These are phyloP conservation scores for Medakamo hakoo DNA, from an alignment of 139 green algal species.

Conservation along the genomic window DNA sequence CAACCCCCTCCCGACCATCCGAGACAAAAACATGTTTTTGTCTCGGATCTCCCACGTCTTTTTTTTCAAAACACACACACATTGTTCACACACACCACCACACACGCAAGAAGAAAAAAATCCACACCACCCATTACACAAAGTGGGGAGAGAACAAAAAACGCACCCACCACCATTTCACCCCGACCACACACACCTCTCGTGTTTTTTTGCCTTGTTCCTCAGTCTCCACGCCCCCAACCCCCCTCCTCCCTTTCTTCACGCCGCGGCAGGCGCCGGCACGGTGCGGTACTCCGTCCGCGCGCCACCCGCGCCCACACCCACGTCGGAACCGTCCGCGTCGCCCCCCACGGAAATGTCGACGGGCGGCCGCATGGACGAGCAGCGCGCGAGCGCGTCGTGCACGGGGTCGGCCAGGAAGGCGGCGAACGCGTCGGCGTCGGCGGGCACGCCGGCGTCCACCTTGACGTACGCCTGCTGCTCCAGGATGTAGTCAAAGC, in stretches of 20 bases:
- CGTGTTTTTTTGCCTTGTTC: no score
- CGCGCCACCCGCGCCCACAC: slow-evolving; percentile 55
- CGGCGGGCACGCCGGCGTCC: slow-evolving; percentile 36
- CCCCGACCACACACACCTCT: no score
- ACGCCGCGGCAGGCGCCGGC: not conserved
- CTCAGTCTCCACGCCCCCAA: not conserved
- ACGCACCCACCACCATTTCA: not conserved
- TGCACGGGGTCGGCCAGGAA: slow-evolving; percentile 37
- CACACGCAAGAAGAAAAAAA: not conserved
- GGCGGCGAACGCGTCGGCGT: slow-evolving; percentile 38
- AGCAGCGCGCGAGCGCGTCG: slow-evolving; percentile 68
- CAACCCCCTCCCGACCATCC: no score
- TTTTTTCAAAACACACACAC: not conserved
- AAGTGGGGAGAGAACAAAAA: not conserved
- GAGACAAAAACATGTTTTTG: not conserved
- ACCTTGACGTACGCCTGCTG: slow-evolving; percentile 74
- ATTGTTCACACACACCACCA: not conserved
- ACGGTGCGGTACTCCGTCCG: slow-evolving; percentile 61
- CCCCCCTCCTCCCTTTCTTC: not conserved
- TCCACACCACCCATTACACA: not conserved
- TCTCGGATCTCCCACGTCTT: not conserved
- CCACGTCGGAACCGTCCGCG: slow-evolving; percentile 41
- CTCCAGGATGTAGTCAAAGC: slow-evolving; percentile 95
- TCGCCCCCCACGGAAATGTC: slow-evolving; percentile 87
- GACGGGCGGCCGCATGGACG: slow-evolving; percentile 80